Conservation (phyloP, 148 eudicot genomes). For the Vaccinium darrowii region DNA sequence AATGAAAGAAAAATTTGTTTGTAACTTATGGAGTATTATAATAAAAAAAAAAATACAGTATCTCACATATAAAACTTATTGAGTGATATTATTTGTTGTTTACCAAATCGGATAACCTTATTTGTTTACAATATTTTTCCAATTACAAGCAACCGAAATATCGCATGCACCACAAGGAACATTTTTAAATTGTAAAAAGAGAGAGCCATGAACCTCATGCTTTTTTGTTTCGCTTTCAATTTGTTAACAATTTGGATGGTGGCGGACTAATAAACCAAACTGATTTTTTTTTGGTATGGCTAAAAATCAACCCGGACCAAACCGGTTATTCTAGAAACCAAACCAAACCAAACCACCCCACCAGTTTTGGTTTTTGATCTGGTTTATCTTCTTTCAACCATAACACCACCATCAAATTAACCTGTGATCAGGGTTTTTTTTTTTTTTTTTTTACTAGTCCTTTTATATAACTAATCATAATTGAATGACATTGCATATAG, state of each 20-base stretch:
- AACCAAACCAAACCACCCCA: too few species aligned
- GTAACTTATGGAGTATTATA: too few species aligned
- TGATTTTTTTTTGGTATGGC: too few species aligned
- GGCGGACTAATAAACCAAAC: too few species aligned
- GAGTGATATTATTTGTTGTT: not conserved
- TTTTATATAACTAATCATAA: not conserved
- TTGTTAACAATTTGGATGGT: too few species aligned
- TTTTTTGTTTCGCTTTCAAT: not conserved
- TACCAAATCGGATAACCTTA: not conserved
- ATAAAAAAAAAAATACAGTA: too few species aligned
- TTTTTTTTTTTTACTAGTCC: not conserved
- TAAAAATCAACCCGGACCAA: too few species aligned
- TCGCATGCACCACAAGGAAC: not conserved
- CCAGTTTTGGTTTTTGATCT: not conserved
- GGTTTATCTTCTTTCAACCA: not conserved
- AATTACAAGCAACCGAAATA: not conserved
- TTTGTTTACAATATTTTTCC: not conserved
- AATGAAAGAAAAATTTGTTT: too few species aligned
- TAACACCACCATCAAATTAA: not conserved
- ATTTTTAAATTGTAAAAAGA: not conserved
- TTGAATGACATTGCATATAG: not conserved
- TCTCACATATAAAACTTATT: not conserved
- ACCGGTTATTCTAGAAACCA: too few species aligned
- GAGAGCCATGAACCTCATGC: not conserved
- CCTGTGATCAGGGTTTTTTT: not conserved